Percentiles rank a stretch among this genome's conserved stretches.
Conservation (phyloP, 768 basidiomycete species). For the Russula vinacea region DNA sequence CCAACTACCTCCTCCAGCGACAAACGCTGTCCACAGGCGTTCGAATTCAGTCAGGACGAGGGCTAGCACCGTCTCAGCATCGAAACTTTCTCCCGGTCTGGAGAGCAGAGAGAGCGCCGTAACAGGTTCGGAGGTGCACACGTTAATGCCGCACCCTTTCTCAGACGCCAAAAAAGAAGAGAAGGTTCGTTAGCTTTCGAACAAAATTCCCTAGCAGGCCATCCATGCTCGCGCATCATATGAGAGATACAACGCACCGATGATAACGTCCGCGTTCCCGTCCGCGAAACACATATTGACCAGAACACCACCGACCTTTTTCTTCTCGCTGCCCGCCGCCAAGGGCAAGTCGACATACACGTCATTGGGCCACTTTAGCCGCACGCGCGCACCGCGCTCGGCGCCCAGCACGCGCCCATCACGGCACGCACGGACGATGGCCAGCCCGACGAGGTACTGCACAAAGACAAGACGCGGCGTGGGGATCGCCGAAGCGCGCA, state of each 20-base stretch:
- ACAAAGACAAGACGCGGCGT: slow-evolving; percentile 78
- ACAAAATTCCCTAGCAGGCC: background rate
- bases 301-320: slow-evolving; percentile 88
- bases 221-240: background rate
- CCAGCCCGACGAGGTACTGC: slow-evolving; percentile 89
- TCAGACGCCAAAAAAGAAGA: background rate
- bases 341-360: slow-evolving; percentile 62
- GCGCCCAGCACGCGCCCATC: slow-evolving; percentile 49
- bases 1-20: slow-evolving; percentile 66
- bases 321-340: slow-evolving; percentile 44
- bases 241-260: slow-evolving; percentile 53
- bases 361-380: slow-evolving; percentile 97
- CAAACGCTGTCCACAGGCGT: slow-evolving; percentile 70
- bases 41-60: slow-evolving; percentile 75
- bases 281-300: slow-evolving; percentile 84
- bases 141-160: slow-evolving; percentile 85
- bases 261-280: slow-evolving; percentile 68
- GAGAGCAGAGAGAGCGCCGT: slow-evolving; percentile 74
- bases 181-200: background rate
- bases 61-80: slow-evolving; percentile 73
- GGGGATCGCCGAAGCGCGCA: slow-evolving; percentile 44
- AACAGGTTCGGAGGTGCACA: slow-evolving; percentile 78
- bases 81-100: slow-evolving; percentile 43
- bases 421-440: slow-evolving; percentile 83
- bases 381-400: slow-evolving; percentile 52